These are phyloP conservation scores for Raddia distichophylla DNA, from an alignment of 176 grass and related monocot genomes.

Conservation along the genomic window DNA sequence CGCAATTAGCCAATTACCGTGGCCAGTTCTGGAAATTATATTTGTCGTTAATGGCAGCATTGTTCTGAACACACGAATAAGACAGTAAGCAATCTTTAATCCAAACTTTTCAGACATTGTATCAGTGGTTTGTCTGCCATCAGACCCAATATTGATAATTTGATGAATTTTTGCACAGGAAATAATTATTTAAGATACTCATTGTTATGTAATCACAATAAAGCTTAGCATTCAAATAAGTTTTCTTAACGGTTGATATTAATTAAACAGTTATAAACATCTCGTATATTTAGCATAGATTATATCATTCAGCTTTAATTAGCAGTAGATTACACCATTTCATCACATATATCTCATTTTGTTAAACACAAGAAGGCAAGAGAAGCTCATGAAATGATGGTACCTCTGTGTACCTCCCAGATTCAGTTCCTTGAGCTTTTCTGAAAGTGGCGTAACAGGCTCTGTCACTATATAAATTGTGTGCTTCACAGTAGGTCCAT, in stretches of 20 bases:
- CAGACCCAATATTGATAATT: constrained; percentile 14
- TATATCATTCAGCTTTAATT: constrained; percentile 8
- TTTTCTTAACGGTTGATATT: not conserved
- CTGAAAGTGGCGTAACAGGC: constrained; percentile 90
- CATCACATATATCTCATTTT: not conserved
- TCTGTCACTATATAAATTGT: constrained; percentile 98
- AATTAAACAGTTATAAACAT: not conserved
- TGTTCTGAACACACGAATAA: not conserved
- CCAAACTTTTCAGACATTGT: constrained; percentile 5
- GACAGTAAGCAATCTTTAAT: not conserved
- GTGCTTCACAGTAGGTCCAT: constrained; percentile 74
- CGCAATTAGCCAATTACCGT: not conserved
- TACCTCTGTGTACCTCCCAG: constrained; percentile 93
- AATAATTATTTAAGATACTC: constrained; percentile 8
- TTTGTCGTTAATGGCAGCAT: not conserved
- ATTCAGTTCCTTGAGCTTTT: constrained; percentile 93
- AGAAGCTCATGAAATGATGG: constrained; percentile 7
- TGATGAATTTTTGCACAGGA: not conserved
- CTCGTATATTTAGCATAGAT: constrained; percentile 1
- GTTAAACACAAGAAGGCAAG: constrained; percentile 40
- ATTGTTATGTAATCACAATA: not conserved
- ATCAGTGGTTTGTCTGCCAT: not conserved
- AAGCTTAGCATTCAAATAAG: not conserved
- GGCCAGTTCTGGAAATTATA: not conserved
- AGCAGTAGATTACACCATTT: not conserved